Evolutionary conservation across 306 rosid genomes (phyloP).

Genomic region (Fagus sylvatica): DNA sequence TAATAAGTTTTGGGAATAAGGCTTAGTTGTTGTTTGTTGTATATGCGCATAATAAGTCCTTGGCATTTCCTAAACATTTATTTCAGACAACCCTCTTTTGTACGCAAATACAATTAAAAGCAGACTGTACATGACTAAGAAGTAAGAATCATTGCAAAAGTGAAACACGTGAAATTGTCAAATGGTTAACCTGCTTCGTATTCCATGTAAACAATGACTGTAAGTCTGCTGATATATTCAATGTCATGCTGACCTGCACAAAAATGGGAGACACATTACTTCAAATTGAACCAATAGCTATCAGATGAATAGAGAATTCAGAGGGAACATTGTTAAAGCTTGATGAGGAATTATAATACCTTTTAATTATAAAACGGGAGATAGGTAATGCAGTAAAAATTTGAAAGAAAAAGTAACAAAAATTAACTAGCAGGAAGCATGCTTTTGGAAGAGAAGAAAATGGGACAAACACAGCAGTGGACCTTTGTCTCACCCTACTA

Average conservation of each 20-base stretch:
- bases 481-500: too few species aligned
- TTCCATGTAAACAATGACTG: slow-evolving; percentile 97
- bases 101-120: background rate
- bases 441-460: slow-evolving; percentile 64
- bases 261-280: slow-evolving; percentile 15
- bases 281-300: slow-evolving; percentile 13
- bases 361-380: background rate
- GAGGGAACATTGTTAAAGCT: background rate
- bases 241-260: slow-evolving; percentile 83
- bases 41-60: background rate
- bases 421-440: too few species aligned
- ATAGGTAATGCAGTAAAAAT: too few species aligned
- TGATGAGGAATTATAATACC: background rate
- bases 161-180: slow-evolving; percentile 3
- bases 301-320: background rate
- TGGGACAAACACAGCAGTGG: too few species aligned
- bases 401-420: too few species aligned
- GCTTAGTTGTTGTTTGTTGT: too few species aligned
- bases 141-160: background rate
- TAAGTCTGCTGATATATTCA: slow-evolving; percentile 87
- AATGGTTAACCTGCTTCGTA: slow-evolving; percentile 81
- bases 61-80: background rate
- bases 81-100: background rate
- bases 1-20: too few species aligned
- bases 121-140: background rate